Base-by-base conservation (phyloP, 2,329 filamentous ascomycete species). In the Lasiodiplodia theobromae region DNA sequence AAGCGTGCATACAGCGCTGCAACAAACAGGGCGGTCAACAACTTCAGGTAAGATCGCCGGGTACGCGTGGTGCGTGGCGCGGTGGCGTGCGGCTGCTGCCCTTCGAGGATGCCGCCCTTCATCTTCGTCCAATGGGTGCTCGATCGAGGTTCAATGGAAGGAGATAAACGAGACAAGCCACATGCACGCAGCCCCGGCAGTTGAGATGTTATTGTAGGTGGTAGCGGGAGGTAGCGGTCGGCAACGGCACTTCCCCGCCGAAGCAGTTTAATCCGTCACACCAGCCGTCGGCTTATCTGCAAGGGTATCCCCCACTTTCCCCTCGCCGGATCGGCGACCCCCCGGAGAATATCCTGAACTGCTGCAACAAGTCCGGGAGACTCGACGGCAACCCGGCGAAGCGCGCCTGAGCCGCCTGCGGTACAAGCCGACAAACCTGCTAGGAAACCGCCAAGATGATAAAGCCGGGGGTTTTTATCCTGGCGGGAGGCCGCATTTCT, bases 211-310 rank as follows among this genome's bases (percentile, higher is more conserved):
- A 60, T 62, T 62, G 58, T 62, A 31, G 40, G 25, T 62, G 57
- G 38, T 62, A 44, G 40, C 58, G 40, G 34, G 4, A 62, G 58
- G 58, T 49, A 37, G 58, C 58, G 58, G 58, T 62, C 58, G 58
- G 58, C 58, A 62, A 49, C 58, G 58, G 58, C 38, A 34, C 38
- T 62, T 62, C 40, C 40, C 58, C 58, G 58, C 58, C 58, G 58
- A 62, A 21, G 18, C 18, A 47, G 40, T 44, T 18, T 44, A 44
- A 44, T 44, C 40, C 40, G 40, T 5, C 40, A 47, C 40, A n/a
- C 40, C 40, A 21, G 3, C 31, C 53, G 21, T 38, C 54, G 58
- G 25, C 58, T 62, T 62, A 62, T 62, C 58, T 49, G 38, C 58
- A 62, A 1, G 40, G 21, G 4, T 34, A 3, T 8, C 34, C 54